These are phyloP conservation scores for Phytophthora cactorum DNA, from an alignment of 352 stramenopile species.

Conservation along the genomic window DNA sequence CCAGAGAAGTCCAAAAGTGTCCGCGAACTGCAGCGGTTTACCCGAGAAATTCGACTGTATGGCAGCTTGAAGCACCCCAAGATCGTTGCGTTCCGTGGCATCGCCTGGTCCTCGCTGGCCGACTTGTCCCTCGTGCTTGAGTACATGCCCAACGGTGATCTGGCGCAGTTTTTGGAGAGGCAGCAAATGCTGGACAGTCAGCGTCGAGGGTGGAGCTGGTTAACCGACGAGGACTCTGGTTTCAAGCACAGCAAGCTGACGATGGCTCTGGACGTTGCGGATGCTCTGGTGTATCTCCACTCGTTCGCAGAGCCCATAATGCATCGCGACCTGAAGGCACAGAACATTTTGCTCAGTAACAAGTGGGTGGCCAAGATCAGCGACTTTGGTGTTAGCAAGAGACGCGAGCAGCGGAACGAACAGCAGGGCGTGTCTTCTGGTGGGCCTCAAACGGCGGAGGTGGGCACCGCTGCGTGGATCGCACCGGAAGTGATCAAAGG, in stretches of 20 bases:
- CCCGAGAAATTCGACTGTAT: slow-evolving; percentile 60
- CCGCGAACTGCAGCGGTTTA: slow-evolving; percentile 52
- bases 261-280: slow-evolving; percentile 43
- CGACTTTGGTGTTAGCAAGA: slow-evolving; percentile 65
- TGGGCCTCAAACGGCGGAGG: slow-evolving; percentile 43
- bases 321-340: slow-evolving; percentile 65
- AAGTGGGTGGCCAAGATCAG: slow-evolving; percentile 59
- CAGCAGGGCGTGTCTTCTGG: slow-evolving; percentile 23
- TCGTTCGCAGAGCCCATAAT: slow-evolving; percentile 49
- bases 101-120: slow-evolving; percentile 52
- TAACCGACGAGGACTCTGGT: slow-evolving; percentile 21
- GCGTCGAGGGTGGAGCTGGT: slow-evolving; percentile 45
- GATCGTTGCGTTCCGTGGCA: slow-evolving; percentile 52
- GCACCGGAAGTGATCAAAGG: slow-evolving; percentile 60
- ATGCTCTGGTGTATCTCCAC: slow-evolving; percentile 53
- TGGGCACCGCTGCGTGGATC: slow-evolving; percentile 67
- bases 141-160: slow-evolving; percentile 58
- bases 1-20: slow-evolving; percentile 51
- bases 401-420: slow-evolving; percentile 26
- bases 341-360: slow-evolving; percentile 62
- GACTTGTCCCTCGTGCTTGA: slow-evolving; percentile 57
- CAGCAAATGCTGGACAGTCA: slow-evolving; percentile 36
- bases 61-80: slow-evolving; percentile 53
- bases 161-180: slow-evolving; percentile 34
- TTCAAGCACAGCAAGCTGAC: slow-evolving; percentile 40